Conservation (phyloP, 1,284 basidiomycete genomes). For the Crepidotus sp. region DNA sequence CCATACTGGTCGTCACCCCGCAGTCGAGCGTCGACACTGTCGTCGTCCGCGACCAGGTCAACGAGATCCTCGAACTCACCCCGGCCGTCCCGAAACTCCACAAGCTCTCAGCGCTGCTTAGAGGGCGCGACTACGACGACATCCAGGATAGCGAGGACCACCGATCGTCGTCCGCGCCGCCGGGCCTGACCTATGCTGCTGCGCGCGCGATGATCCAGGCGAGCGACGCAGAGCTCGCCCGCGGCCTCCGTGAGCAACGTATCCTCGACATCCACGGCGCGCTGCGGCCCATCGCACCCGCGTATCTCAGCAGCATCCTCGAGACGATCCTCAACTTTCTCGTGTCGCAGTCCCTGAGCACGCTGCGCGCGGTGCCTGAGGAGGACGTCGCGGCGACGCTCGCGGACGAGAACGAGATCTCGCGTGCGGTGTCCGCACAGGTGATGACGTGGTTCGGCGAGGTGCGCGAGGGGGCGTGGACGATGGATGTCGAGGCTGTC, state of each 20-base stretch:
- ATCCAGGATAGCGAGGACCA: conserved; percentile 39
- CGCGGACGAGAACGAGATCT: conserved; percentile 67
- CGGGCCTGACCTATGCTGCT: conserved; percentile 45
- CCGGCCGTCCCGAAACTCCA: conserved; percentile 68
- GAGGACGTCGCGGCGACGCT: conserved; percentile 49
- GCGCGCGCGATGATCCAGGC: conserved; percentile 65
- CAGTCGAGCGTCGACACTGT: conserved; percentile 29
- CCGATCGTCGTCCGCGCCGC: conserved; percentile 13
- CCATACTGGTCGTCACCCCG: conserved; percentile 61
- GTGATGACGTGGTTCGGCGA: conserved; percentile 76
- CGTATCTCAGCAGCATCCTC: conserved; percentile 61
- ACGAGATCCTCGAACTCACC: conserved; percentile 70
- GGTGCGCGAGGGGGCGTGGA: conserved; percentile 49
- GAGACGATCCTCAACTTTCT: conserved; percentile 65
- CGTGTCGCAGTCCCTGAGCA: conserved; percentile 45
- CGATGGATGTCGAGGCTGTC: conserved; percentile 47
- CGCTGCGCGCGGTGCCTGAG: conserved; percentile 37
- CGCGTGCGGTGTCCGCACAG: conserved; percentile 50
- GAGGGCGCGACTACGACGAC: conserved; percentile 59
- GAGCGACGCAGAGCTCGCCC: conserved; percentile 63
- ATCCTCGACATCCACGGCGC: conserved; percentile 67
- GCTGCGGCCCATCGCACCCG: conserved; percentile 59
- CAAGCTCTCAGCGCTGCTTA: conserved; percentile 52
- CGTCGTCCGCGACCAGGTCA: conserved; percentile 62
- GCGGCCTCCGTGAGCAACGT: conserved; percentile 53